phyloP scores from a whole-genome alignment of 75 land plant species.

The Adiantum capillusveneris region DNA sequence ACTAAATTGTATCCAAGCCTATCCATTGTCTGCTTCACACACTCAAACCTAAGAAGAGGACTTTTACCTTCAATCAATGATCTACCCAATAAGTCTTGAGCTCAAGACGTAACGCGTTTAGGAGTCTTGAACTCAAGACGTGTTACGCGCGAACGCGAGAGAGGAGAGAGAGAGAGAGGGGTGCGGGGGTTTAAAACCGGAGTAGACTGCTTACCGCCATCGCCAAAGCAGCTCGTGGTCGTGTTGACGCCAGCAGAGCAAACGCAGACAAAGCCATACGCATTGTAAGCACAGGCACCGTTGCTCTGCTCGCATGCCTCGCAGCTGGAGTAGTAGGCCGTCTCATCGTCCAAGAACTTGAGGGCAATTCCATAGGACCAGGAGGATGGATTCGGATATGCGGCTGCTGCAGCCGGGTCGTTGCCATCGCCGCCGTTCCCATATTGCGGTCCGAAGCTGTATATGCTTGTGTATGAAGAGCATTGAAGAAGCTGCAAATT shows the following conservation, averaged over 20 bases:
- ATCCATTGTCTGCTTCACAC: too few relatives aligned
- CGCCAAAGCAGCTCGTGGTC: conserved; percentile 19
- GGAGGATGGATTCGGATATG: conserved; percentile 12
- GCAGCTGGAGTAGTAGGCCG: conserved; percentile 12
- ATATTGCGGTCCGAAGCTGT: conserved; percentile 13
- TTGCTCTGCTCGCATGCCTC: conserved; percentile 27
- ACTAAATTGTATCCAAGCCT: too few relatives aligned
- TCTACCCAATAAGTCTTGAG: too few relatives aligned
- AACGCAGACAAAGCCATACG: conserved; percentile 28
- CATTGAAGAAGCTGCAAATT: conserved; percentile 25
- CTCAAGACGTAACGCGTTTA: too few relatives aligned
- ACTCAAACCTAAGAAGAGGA: too few relatives aligned
- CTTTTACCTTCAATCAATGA: too few relatives aligned
- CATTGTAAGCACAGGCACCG: conserved; percentile 42
- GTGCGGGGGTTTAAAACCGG: too few relatives aligned
- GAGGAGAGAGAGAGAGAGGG: too few relatives aligned
- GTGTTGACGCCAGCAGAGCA: conserved; percentile 32
- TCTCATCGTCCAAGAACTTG: conserved; percentile 17
- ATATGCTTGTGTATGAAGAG: conserved; percentile 18
- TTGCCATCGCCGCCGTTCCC: background rate
- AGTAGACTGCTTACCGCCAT: too few relatives aligned
- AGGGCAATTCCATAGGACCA: conserved; percentile 44
- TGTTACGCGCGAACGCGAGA: too few relatives aligned
- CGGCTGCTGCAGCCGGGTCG: background rate
- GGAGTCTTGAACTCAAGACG: too few relatives aligned